Evolutionary conservation across 1,284 basidiomycete species (phyloP), one percentile per base, ranked within the genome.

Genomic region (Leucoagaricus sp.): DNA sequence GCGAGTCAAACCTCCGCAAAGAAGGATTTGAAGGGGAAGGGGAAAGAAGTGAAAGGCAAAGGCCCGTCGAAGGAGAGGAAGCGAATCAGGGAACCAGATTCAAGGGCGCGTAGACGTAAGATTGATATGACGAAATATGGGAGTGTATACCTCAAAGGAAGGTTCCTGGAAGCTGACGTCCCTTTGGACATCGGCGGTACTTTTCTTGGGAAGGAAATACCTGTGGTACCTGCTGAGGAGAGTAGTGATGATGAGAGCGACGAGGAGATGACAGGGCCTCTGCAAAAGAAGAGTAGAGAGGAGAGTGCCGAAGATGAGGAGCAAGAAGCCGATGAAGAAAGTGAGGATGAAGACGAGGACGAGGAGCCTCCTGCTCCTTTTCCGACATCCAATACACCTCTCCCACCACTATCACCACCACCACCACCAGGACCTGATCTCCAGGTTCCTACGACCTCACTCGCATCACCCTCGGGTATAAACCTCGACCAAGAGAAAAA

Each of bases 81-180:
- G 51, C 70, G 68, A 49, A 66, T 69, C 28, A 73, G 69, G 58
- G 75, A 73, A 41, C 72, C 77, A 1, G 80, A 80, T 56, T 69
- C 69, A 10, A 73, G 84, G 15, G 80, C 84, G 3, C 69, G 83
- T 58, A 69, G 76, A 58, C 71, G 76, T 58, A 81, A 76, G 53
- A 89, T 91, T 61, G 87, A 91, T 65, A 83, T 87, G 59, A 80
- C 80, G 19, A 77, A 77, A 49, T 91, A 83, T 77, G 86, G 83
- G 34, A 86, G 86, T 28, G 74, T 75, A 19, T 82, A 87, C 64
- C 63, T 90, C 62, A 87, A 81, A 56, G 89, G 87, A 2, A 70
- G 80, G 26, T 86, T 87, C 68, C 63, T 91, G 63, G 85, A 87
- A 26, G 61, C 72, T 23, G 73, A 67, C 25, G 66, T 69, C n/a